These are phyloP conservation scores for Houttuynia cordata DNA, from an alignment of 164 flowering plant species.

Conservation along the genomic window DNA sequence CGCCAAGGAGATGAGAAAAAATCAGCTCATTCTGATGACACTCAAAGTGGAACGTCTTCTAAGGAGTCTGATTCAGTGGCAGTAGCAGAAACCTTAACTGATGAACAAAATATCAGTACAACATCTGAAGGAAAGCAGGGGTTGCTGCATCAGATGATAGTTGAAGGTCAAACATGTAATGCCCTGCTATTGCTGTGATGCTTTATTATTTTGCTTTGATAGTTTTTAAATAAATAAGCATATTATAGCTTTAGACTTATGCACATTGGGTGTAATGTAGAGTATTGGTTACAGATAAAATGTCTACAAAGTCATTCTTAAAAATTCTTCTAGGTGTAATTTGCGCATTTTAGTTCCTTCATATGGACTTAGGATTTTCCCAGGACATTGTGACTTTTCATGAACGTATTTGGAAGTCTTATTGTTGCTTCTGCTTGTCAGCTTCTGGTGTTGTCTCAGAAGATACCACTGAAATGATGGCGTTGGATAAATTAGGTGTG, in stretches of 20 bases:
- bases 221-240: too few relatives aligned
- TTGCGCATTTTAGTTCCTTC: too few relatives aligned
- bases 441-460: constrained; percentile 8
- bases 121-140: constrained; percentile 4
- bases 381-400: too few relatives aligned
- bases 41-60: constrained; percentile 13
- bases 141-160: constrained; percentile 4
- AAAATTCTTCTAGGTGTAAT: too few relatives aligned
- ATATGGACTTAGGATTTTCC: too few relatives aligned
- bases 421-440: background rate
- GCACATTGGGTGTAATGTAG: background rate
- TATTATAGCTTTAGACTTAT: background rate
- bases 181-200: background rate
- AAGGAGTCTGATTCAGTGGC: background rate
- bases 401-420: too few relatives aligned
- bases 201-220: too few relatives aligned
- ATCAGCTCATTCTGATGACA: constrained; percentile 6
- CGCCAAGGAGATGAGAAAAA: constrained; percentile 2
- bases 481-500: background rate
- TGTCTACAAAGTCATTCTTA: too few relatives aligned
- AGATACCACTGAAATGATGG: constrained; percentile 5
- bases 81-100: constrained; percentile 9
- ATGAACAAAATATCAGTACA: constrained; percentile 1
- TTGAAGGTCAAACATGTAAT: constrained; percentile 19
- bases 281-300: background rate